Percentiles rank a stretch among this genome's conserved stretches.
phyloP scores from a whole-genome alignment of 106 monocot species.

The Cymbidium sinense region DNA sequence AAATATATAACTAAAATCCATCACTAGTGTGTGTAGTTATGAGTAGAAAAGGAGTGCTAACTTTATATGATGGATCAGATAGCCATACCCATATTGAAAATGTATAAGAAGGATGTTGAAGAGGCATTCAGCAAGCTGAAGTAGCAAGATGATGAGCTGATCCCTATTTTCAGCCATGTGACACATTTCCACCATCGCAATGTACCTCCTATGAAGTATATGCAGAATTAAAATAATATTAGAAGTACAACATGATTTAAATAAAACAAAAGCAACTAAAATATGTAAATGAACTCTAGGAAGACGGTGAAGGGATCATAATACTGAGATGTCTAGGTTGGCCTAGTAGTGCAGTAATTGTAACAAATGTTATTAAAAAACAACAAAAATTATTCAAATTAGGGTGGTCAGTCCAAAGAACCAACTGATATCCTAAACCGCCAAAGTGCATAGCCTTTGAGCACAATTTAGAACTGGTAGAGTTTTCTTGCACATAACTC shows the following conservation, averaged over 20 bases:
- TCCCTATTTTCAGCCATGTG: slow-evolving; percentile 61
- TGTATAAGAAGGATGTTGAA: slow-evolving; percentile 75
- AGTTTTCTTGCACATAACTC: too few relatives aligned
- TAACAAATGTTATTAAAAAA: too few relatives aligned
- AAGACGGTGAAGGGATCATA: too few relatives aligned
- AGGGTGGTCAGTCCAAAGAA: too few relatives aligned
- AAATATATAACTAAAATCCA: neutral
- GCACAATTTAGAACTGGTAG: too few relatives aligned
- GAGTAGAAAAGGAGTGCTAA: neutral
- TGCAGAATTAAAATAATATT: neutral
- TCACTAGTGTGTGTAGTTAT: neutral
- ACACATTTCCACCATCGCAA: slow-evolving; percentile 94
- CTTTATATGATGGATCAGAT: neutral
- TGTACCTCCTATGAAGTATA: slow-evolving; percentile 60
- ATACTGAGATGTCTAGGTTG: too few relatives aligned
- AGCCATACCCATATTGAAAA: slow-evolving; percentile 74
- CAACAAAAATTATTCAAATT: too few relatives aligned
- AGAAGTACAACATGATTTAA: neutral
- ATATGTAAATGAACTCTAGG: too few relatives aligned
- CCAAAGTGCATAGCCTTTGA: too few relatives aligned
- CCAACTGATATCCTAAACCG: too few relatives aligned
- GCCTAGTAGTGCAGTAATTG: too few relatives aligned
- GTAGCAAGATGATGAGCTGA: slow-evolving; percentile 55
- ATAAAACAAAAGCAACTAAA: too few relatives aligned
- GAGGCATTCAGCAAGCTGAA: slow-evolving; percentile 69